Evolutionary conservation across 306 rosid species (phyloP).

Genomic region (Chamaecrista fasciculata): DNA sequence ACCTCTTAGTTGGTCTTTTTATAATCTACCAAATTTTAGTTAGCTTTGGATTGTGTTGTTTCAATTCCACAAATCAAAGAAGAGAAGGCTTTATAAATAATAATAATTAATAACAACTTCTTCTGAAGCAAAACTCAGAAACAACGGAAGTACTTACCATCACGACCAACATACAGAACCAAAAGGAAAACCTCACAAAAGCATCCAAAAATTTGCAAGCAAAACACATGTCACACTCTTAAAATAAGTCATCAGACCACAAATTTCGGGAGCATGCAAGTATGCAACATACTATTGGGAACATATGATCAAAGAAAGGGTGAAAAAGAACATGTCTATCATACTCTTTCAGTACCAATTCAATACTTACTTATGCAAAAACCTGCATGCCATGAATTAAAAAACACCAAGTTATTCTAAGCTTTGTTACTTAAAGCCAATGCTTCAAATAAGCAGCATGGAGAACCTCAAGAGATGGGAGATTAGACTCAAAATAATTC

Average conservation of each 20-base stretch:
- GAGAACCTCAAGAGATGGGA: not conserved
- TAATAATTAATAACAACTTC: no score
- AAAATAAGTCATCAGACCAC: not conserved
- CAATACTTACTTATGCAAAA: not conserved
- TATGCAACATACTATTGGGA: not conserved
- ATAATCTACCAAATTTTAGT: not conserved
- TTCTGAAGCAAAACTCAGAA: not conserved
- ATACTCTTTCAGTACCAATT: conserved; percentile 6
- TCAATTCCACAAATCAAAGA: not conserved
- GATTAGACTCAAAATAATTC: not conserved
- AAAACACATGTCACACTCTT: not conserved
- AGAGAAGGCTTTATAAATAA: not conserved
- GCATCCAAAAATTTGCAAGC: not conserved
- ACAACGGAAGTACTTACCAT: not conserved
- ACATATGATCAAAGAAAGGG: not conserved
- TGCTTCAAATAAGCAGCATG: conserved; percentile 8
- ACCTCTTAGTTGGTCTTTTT: not conserved
- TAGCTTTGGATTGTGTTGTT: not conserved
- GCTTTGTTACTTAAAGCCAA: not conserved
- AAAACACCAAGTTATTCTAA: not conserved
- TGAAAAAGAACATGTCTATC: not conserved
- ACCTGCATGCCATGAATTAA: not conserved
- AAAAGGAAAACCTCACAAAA: conserved; percentile 14
- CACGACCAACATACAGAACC: no score
- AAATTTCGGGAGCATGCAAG: not conserved